Conservation (phyloP, 768 basidiomycete genomes). For the Collybia mongolica region DNA sequence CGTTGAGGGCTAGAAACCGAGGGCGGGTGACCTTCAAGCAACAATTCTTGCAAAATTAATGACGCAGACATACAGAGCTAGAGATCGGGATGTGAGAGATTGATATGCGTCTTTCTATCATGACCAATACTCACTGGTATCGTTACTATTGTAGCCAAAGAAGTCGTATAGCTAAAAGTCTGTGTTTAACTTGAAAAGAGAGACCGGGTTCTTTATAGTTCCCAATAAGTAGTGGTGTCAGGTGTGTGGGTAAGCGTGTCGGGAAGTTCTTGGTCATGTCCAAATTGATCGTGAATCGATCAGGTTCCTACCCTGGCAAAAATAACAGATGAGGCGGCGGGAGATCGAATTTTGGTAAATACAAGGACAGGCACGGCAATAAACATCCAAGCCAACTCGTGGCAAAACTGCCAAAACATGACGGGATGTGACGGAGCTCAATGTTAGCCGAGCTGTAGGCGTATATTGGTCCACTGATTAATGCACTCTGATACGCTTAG, state of each 20-base stretch:
- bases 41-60: constrained; percentile 11
- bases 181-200: no score
- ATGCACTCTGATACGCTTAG: background rate
- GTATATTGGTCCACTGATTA: constrained; percentile 11
- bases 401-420: constrained; percentile 4
- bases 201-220: no score
- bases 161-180: no score
- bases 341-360: background rate
- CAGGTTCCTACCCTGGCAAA: constrained; percentile 7
- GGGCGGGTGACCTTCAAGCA: constrained; percentile 12
- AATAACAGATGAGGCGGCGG: background rate
- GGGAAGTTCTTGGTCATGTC: background rate
- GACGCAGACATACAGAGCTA: constrained; percentile 3
- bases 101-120: no score
- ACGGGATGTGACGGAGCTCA: background rate
- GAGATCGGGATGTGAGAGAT: no score
- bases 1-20: constrained; percentile 14
- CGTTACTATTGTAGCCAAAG: no score
- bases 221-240: background rate
- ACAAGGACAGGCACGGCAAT: constrained; percentile 3
- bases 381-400: constrained; percentile 8
- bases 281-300: constrained; percentile 2
- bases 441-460: constrained; percentile 4
- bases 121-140: no score
- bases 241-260: background rate